Evolutionary conservation across 192 early-diverging fungal genomes (phyloP).

Genomic region (Coemansia sp.): DNA sequence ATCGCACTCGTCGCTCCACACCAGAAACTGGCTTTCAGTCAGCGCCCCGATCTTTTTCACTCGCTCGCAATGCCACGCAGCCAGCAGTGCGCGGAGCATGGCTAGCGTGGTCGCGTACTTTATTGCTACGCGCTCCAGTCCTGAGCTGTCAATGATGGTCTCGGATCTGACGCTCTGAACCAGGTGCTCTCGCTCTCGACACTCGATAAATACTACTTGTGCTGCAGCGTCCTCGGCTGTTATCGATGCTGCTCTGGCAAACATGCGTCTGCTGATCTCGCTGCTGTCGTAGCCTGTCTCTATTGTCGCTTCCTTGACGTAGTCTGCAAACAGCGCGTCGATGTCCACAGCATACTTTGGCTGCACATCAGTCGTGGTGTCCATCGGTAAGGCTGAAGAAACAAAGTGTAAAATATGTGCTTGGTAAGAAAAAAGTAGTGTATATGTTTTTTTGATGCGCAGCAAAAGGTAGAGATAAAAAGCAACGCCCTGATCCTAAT

Average conservation of each 20-base stretch:
- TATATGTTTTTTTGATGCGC: too few relatives aligned
- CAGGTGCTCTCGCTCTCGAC: conserved; percentile 15
- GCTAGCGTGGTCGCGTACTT: conserved; percentile 23
- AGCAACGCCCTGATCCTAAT: too few relatives aligned
- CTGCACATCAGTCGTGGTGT: neutral
- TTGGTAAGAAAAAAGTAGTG: too few relatives aligned
- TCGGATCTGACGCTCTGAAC: conserved; percentile 5
- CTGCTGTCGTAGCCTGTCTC: conserved; percentile 3
- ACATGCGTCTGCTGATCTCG: conserved; percentile 14
- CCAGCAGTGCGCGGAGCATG: conserved; percentile 34
- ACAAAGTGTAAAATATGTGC: neutral
- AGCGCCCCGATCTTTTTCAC: neutral
- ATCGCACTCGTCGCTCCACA: conserved; percentile 11
- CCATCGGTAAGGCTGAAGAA: neutral
- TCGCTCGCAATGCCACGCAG: conserved; percentile 31
- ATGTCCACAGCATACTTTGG: conserved; percentile 13
- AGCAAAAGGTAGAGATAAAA: too few relatives aligned
- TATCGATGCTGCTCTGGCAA: conserved; percentile 15
- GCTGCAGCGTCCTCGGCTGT: neutral
- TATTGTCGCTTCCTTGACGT: conserved; percentile 30
- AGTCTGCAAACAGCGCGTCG: conserved; percentile 30
- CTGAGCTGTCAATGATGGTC: neutral
- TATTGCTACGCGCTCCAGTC: conserved; percentile 20
- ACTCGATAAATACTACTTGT: conserved; percentile 32
- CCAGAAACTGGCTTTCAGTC: conserved; percentile 28